phyloP scores from a whole-genome alignment of 805 yeast species.

The Myxozyma nipponensis region DNA sequence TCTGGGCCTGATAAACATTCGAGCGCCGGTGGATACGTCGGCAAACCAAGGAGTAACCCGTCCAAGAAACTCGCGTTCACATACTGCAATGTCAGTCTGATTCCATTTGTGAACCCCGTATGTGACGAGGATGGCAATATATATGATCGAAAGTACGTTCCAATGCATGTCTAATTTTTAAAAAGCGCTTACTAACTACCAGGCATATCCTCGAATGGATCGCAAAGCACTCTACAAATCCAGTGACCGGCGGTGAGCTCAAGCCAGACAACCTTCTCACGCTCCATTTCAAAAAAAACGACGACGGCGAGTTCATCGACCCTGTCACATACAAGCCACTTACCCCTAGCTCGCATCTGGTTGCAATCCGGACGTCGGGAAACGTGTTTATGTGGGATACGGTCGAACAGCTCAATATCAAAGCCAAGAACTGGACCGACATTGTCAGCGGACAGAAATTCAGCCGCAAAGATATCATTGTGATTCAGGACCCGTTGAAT shows the following conservation, averaged over 20 bases:
- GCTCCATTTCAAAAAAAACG: conserved; percentile 31
- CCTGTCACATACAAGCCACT: conserved; percentile 38
- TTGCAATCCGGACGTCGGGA: conserved; percentile 34
- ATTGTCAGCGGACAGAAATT: conserved; percentile 35
- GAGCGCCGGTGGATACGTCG: conserved; percentile 32
- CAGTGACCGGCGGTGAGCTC: conserved; percentile 34
- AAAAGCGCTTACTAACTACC: neutral
- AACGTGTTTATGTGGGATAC: conserved; percentile 36
- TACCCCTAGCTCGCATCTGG: conserved; percentile 31
- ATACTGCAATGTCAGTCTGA: conserved; percentile 36
- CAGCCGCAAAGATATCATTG: conserved; percentile 31
- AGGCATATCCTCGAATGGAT: conserved; percentile 34
- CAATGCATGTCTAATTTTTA: neutral
- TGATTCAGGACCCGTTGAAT: conserved; percentile 11
- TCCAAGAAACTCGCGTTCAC: conserved; percentile 33
- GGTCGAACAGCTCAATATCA: conserved; percentile 32
- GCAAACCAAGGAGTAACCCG: conserved; percentile 4
- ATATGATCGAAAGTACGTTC: conserved; percentile 32
- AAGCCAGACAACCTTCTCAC: conserved; percentile 28
- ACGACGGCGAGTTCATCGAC: conserved; percentile 32
- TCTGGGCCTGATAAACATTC: conserved; percentile 31
- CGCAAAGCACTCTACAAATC: conserved; percentile 31
- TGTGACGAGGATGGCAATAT: conserved; percentile 35
- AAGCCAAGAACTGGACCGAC: conserved; percentile 34
- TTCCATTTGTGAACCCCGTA: conserved; percentile 31